These are phyloP conservation scores for Colletotrichum viniferum DNA, from an alignment of 2,329 filamentous ascomycete species.

Conservation along the genomic window DNA sequence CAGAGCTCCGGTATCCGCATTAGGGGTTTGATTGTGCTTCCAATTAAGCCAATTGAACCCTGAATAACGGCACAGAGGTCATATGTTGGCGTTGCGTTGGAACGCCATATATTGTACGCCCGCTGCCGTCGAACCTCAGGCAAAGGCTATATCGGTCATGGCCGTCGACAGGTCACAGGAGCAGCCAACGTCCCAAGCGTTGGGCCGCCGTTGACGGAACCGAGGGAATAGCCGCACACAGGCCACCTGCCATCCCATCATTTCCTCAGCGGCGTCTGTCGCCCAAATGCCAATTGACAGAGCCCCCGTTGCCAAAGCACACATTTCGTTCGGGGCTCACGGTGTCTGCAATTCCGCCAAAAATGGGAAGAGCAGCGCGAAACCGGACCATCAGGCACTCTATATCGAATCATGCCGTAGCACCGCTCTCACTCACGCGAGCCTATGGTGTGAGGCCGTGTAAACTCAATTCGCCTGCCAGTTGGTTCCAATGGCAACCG, in stretches of 20 bases:
- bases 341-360: not conserved
- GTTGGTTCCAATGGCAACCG: not conserved
- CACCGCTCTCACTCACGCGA: not conserved
- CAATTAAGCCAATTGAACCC: not conserved
- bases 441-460: not conserved
- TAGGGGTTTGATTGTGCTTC: not conserved
- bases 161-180: not conserved
- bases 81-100: not conserved
- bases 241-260: conserved; percentile 2
- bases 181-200: not conserved
- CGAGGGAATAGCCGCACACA: conserved; percentile 1
- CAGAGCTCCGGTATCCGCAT: not conserved
- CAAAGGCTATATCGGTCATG: not conserved
- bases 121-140: not conserved
- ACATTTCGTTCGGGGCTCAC: not conserved
- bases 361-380: not conserved
- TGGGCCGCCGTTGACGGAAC: not conserved
- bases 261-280: not conserved
- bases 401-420: not conserved
- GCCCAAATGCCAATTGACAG: not conserved
- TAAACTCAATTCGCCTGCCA: not conserved
- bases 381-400: not conserved
- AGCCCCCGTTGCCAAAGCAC: not conserved
- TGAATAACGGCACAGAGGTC: not conserved
- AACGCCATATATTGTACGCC: not conserved